These are phyloP conservation scores for Abelmoschus esculentus DNA, from an alignment of 345 rosid genomes.

Conservation along the genomic window DNA sequence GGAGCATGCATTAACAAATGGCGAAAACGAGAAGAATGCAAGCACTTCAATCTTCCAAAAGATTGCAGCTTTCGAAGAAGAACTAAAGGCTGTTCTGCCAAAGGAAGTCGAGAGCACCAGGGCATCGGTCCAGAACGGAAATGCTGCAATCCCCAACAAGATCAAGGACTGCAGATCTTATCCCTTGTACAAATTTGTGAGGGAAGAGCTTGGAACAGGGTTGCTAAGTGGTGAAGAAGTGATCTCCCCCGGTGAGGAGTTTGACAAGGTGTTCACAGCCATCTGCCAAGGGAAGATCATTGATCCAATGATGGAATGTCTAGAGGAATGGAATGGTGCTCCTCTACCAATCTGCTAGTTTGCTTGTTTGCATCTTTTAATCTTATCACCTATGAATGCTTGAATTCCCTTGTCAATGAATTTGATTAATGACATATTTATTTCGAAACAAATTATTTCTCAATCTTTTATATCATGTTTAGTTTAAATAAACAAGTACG, in stretches of 20 bases:
- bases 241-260: constrained; percentile 65
- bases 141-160: constrained; percentile 40
- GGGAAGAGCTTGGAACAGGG: constrained; percentile 47
- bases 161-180: constrained; percentile 67
- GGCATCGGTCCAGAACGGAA: constrained; percentile 36
- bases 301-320: constrained; percentile 65
- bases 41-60: constrained; percentile 61
- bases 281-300: constrained; percentile 61
- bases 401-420: too few species aligned
- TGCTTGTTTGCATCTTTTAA: neutral
- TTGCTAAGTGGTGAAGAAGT: constrained; percentile 56
- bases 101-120: constrained; percentile 59
- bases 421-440: too few species aligned
- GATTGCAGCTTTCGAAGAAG: constrained; percentile 18
- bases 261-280: constrained; percentile 61
- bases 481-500: too few species aligned
- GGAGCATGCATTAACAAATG: constrained; percentile 53
- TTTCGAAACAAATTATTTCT: too few species aligned
- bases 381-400: too few species aligned
- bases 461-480: too few species aligned
- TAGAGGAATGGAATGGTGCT: constrained; percentile 67
- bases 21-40: constrained; percentile 42
- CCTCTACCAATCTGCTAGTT: constrained; percentile 34
- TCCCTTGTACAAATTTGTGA: constrained; percentile 57
- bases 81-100: too few species aligned